Base-by-base conservation (phyloP, 176 grass and related monocot genomes). In the Cenchrus americanus region DNA sequence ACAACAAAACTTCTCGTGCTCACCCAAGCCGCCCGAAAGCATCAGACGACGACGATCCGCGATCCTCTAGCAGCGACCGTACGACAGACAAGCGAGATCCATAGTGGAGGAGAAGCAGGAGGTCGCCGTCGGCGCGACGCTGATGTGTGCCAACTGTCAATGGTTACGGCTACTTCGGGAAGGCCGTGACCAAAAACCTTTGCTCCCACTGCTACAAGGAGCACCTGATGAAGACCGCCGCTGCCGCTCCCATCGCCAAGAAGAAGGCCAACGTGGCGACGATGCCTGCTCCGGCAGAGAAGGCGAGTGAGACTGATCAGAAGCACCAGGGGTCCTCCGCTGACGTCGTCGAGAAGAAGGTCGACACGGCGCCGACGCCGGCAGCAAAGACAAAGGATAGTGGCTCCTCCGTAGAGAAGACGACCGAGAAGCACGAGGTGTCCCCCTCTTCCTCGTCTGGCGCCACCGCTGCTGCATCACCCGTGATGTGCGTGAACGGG, bases 151-250 rank as follows among this genome's bases (percentile, higher is more conserved):
- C 19, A 87, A 82, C 78, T 73, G 47, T 62, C 19, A 87, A 82
- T 74, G 80, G 66, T 37, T 90, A 74, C 67, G 88, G 87, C 2
- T 85, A 87, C 82, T 93, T 80, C 85, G 88, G 91, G 0, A 88
- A 52, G 17, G 24, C 54, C 8, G 78, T 69, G 5, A 90, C 62
- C 68, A 81, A 79, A 8, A 63, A 80, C 54, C 8, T 86, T 62
- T 93, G 85, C 74, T 90, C 88, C 69, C 86, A 72, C 73, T 90
- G 85, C 73, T 93, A 88, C 78, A 68, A n/a, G 0, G 46, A 79
- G 0, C 58, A 82, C 52, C 52, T 50, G 17, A 3, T 49, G 72
- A 76, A 79, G 55, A n/a, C 77, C 12, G 6, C 42, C 23, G 53
- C 2, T 17, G 21, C 26, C 60, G 27, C 27, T 27, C 27, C 27